Evolutionary conservation across 179 eudicot genomes (phyloP), one percentile per base, ranked within the genome.

Genomic region (Actinidia polygama): DNA sequence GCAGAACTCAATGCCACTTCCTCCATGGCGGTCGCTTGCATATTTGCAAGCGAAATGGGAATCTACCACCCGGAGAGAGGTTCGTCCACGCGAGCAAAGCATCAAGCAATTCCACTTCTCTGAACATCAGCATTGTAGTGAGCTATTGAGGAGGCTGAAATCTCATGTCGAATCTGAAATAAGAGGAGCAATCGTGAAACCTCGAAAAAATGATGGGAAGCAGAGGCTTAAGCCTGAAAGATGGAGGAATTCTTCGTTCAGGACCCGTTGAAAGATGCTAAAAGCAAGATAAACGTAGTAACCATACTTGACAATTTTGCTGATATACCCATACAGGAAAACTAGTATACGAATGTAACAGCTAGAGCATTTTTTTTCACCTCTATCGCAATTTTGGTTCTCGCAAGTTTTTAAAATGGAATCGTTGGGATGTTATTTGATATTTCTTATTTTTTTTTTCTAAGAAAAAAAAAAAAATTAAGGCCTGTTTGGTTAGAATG

Each of bases 21-120:
- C 98, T 14, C 99, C 97, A n/a, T 94, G 99, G 99, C 85, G 98
- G 67, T 93, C 98, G 21, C 93, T 96, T 0, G 93, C 93, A 75
- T 96, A 96, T 86, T 80, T 96, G 82, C 91, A 92, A 88, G 93
- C 98, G 4, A 96, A 96, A 87, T 96, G 99, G 99, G 87, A 89
- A 30, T 94, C 99, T 23, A 88, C 94, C 0, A 88, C 91, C 70
- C 87, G 90, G 62, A 91, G 98, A 86, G 81, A 68, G 73, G 51
- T 79, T 12, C 66, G 69, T 66, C 86, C 85, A 0, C 89, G 86
- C 74, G 89, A 83, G 23, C 84, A 62, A 51, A 73, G 10, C 11
- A 50, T 30, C 36, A 46, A 55, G 80, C 85, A 8, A 77, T 36
- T 21, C 80, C 73, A 30, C 36, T 30, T 30, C 40, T 75, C 85